Conservation (phyloP, 116 monocot species). For the Phalaenopsis hybrid region DNA sequence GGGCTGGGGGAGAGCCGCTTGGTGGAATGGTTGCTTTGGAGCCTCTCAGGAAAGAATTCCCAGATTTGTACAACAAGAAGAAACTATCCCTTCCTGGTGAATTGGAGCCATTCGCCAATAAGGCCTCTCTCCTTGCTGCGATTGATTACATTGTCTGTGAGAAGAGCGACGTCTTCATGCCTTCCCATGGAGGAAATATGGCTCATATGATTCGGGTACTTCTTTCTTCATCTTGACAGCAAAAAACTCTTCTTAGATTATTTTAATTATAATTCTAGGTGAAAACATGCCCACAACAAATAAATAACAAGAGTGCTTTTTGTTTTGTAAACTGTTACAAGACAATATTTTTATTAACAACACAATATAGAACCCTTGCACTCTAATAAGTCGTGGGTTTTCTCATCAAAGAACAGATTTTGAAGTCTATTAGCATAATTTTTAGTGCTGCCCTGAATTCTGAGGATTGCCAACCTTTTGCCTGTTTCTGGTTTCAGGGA, state of each 20-base stretch:
- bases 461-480: too few species aligned
- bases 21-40: constrained; percentile 54
- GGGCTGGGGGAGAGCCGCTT: constrained; percentile 90
- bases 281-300: too few species aligned
- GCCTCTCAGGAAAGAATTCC: constrained; percentile 55
- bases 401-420: too few species aligned
- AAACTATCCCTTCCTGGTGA: constrained; percentile 59
- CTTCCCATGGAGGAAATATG: constrained; percentile 98
- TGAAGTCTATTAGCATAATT: too few species aligned
- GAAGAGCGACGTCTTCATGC: constrained; percentile 88
- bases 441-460: too few species aligned
- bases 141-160: constrained; percentile 87
- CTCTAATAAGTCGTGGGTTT: too few species aligned
- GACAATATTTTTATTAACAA: too few species aligned
- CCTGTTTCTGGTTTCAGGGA: constrained; percentile 27
- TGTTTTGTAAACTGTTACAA: too few species aligned
- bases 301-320: too few species aligned
- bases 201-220: constrained; percentile 42
- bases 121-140: constrained; percentile 76
- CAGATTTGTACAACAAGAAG: constrained; percentile 70
- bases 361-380: too few species aligned
- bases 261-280: too few species aligned
- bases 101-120: constrained; percentile 45
- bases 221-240: neutral
- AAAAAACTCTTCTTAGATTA: neutral